Conservation (phyloP, 371 early-diverging fungal species). For the Mortierella sp. region DNA sequence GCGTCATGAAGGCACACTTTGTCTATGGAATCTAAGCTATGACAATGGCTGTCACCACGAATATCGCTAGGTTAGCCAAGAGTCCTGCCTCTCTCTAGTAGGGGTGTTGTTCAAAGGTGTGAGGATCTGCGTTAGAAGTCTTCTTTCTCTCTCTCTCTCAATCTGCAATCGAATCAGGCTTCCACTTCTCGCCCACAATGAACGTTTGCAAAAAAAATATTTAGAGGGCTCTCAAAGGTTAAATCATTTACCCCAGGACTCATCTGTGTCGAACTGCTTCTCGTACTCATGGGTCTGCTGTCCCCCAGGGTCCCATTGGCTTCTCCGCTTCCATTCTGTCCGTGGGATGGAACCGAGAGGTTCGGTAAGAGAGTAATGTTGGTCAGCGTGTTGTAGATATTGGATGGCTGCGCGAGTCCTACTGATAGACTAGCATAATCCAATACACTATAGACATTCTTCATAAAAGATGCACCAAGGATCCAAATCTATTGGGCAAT, state of each 20-base stretch:
- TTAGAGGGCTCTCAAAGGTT: background rate
- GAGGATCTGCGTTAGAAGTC: too few species aligned
- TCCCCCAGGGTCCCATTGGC: conserved; percentile 13
- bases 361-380: conserved; percentile 43
- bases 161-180: too few species aligned
- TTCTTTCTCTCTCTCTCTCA: too few species aligned
- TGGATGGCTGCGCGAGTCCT: conserved; percentile 50
- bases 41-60: background rate
- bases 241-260: conserved; percentile 12
- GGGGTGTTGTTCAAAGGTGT: too few species aligned
- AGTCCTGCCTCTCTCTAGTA: too few species aligned
- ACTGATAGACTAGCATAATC: conserved; percentile 31
- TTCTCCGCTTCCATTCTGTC: conserved; percentile 10
- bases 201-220: too few species aligned
- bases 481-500: conserved; percentile 29
- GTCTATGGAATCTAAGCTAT: too few species aligned
- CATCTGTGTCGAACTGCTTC: background rate
- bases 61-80: background rate
- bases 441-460: conserved; percentile 48
- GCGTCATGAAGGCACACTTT: too few species aligned
- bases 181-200: too few species aligned
- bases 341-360: conserved; percentile 26
- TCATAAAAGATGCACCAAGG: conserved; percentile 40
- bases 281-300: background rate
- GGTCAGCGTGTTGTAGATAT: conserved; percentile 42